phyloP scores from a whole-genome alignment of 1,284 basidiomycete genomes.

The Macrocystidia cucumis region DNA sequence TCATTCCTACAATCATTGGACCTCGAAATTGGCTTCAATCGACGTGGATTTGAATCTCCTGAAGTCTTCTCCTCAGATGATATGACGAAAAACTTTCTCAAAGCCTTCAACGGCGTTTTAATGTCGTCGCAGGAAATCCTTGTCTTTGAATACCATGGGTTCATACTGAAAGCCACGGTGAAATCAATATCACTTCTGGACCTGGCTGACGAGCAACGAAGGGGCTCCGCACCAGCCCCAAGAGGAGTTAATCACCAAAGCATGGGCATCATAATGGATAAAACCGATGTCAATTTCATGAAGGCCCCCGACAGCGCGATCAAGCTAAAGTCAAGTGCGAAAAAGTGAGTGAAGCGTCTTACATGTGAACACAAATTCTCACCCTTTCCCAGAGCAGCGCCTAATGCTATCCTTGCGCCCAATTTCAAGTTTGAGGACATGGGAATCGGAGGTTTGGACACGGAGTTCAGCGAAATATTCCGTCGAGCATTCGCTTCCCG shows the following conservation, averaged over 20 bases:
- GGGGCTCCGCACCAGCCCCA: constrained; percentile 24
- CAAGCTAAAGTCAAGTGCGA: constrained; percentile 90
- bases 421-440: constrained; percentile 99
- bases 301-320: constrained; percentile 79
- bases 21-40: constrained; percentile 72
- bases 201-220: constrained; percentile 50
- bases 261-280: constrained; percentile 82
- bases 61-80: constrained; percentile 83
- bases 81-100: constrained; percentile 70
- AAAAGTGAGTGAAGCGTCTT: constrained; percentile 60
- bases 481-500: constrained; percentile 97
- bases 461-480: constrained; percentile 96
- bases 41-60: constrained; percentile 54
- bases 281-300: constrained; percentile 86
- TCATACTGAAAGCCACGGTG: constrained; percentile 73
- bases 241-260: constrained; percentile 21
- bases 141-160: constrained; percentile 89
- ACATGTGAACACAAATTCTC: too few species aligned
- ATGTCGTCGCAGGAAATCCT: constrained; percentile 73
- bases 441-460: constrained; percentile 98
- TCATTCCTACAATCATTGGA: constrained; percentile 74
- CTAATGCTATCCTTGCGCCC: constrained; percentile 94
- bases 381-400: constrained; percentile 57
- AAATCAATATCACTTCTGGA: constrained; percentile 65
- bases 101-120: constrained; percentile 55